Conservation (phyloP, 2,329 filamentous ascomycete species). For the Salinomyces thailandicus region DNA sequence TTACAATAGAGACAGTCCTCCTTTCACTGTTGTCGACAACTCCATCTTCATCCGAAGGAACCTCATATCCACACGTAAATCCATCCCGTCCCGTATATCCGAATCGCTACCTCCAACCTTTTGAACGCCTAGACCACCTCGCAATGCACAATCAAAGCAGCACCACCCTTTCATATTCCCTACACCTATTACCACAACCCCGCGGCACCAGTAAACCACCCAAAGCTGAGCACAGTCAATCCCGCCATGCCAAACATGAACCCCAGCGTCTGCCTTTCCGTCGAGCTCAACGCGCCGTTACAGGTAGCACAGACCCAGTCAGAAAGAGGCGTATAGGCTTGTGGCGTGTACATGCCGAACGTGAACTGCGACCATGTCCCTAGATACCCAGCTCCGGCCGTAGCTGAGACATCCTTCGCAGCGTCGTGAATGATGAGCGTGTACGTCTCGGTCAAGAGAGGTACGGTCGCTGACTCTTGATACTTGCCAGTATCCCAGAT, state of each 20-base stretch:
- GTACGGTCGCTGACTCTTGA: constrained; percentile 38
- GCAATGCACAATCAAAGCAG: constrained; percentile 3
- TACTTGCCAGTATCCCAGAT: constrained; percentile 52
- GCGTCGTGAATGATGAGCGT: constrained; percentile 54
- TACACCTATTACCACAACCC: constrained; percentile 27
- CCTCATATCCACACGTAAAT: neutral
- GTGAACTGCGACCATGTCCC: constrained; percentile 40
- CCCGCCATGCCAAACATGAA: constrained; percentile 46
- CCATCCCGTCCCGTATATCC: no score
- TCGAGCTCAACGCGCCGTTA: constrained; percentile 41
- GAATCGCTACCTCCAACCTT: neutral
- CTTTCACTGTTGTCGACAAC: no score
- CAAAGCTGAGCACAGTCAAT: constrained; percentile 49
- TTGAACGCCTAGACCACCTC: constrained; percentile 3
- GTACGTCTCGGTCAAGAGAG: constrained; percentile 50
- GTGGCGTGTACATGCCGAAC: constrained; percentile 54
- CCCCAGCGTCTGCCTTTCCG: constrained; percentile 45
- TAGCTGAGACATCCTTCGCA: constrained; percentile 40
- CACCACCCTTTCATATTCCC: neutral
- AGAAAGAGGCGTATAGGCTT: constrained; percentile 39
- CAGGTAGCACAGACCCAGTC: constrained; percentile 45
- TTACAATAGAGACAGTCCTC: neutral
- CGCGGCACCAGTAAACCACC: constrained; percentile 39
- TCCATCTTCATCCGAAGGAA: no score
- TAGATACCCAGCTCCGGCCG: constrained; percentile 46